Conservation (phyloP, 495 filamentous ascomycete genomes). For the Hyaloscypha hepaticicola region DNA sequence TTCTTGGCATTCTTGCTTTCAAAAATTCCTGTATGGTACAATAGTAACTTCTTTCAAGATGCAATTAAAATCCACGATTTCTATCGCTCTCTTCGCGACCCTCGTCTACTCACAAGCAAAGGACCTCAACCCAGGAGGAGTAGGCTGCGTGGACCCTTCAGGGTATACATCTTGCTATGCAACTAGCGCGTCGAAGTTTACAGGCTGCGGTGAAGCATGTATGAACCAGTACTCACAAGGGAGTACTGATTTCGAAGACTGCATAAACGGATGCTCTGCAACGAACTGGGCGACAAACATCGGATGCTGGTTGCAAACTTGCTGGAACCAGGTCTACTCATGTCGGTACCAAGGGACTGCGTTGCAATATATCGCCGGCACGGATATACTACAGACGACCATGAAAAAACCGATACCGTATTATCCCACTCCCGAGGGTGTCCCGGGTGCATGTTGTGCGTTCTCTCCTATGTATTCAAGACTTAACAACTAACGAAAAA, state of each 20-base stretch:
- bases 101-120: too few relatives aligned
- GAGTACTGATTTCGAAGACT: neutral
- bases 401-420: neutral
- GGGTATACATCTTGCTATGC: slow-evolving; percentile 4
- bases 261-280: neutral
- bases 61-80: too few relatives aligned
- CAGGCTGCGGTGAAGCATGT: neutral
- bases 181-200: neutral
- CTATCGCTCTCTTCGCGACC: too few relatives aligned
- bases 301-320: slow-evolving; percentile 4
- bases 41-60: too few relatives aligned
- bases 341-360: slow-evolving; percentile 6
- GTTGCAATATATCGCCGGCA: slow-evolving; percentile 1
- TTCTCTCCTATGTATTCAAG: neutral
- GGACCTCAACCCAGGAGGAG: slow-evolving; percentile 9
- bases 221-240: neutral
- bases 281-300: slow-evolving; percentile 4
- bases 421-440: neutral
- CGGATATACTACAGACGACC: slow-evolving; percentile 1
- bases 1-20: too few relatives aligned
- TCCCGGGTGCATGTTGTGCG: neutral
- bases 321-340: slow-evolving; percentile 9
- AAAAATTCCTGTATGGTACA: too few relatives aligned
- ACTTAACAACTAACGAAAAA: neutral
- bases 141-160: slow-evolving; percentile 5